Percentiles rank a stretch among this genome's conserved stretches.
Evolutionary conservation across 1,139 yeast genomes (phyloP).

Genomic region (Scheffersomyces lignicola): DNA sequence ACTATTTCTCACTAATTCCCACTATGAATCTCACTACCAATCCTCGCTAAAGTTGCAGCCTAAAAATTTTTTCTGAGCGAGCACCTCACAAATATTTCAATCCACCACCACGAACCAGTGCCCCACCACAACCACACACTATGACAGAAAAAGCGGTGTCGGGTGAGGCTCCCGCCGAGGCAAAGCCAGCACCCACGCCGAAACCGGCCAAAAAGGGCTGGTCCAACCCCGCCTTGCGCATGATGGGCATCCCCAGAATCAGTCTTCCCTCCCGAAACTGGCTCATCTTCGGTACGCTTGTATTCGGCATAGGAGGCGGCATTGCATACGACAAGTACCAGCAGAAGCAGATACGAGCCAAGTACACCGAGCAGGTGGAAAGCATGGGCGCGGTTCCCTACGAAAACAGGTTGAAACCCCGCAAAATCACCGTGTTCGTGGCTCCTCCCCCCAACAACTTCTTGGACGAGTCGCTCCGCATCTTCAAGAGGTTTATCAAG

Average conservation of each 20-base stretch:
- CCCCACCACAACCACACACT: too few relatives aligned
- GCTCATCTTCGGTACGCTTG: slow-evolving; percentile 82
- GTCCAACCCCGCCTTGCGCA: slow-evolving; percentile 82
- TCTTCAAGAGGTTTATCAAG: slow-evolving; percentile 79
- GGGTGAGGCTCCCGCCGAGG: too few relatives aligned
- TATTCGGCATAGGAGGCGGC: slow-evolving; percentile 68
- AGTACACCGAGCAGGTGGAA: slow-evolving; percentile 66
- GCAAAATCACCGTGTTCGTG: slow-evolving; percentile 78
- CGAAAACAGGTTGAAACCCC: slow-evolving; percentile 50
- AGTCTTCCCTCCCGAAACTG: slow-evolving; percentile 89
- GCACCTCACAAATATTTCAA: too few relatives aligned
- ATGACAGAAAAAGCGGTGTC: too few relatives aligned
- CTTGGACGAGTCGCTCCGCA: slow-evolving; percentile 69
- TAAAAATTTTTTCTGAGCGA: too few relatives aligned
- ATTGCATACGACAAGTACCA: slow-evolving; percentile 75
- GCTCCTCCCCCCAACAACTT: slow-evolving; percentile 98
- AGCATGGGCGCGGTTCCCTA: slow-evolving; percentile 42
- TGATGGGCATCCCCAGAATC: slow-evolving; percentile 81
- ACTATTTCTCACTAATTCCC: too few relatives aligned
- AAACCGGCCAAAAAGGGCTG: slow-evolving; percentile 47
- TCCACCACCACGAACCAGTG: too few relatives aligned
- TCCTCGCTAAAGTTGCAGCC: too few relatives aligned
- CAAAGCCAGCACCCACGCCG: slow-evolving; percentile 3
- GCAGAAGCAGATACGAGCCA: slow-evolving; percentile 63
- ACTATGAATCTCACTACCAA: too few relatives aligned